Base-by-base conservation (phyloP, 495 filamentous ascomycete species). In the Hyaloscypha bicolor region DNA sequence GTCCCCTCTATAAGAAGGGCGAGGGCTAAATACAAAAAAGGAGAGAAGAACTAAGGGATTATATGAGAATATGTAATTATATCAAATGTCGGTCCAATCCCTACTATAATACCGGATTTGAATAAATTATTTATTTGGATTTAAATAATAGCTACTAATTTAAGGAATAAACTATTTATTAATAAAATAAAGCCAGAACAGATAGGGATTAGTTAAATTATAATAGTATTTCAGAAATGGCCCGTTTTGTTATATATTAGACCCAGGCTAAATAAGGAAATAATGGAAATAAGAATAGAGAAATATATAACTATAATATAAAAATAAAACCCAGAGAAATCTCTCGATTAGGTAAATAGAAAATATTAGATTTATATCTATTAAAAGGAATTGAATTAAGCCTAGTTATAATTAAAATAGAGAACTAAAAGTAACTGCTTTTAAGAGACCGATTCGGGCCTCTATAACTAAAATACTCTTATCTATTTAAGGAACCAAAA, bases 161-260 rank as follows among this genome's bases (percentile, higher is more conserved):
- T 14, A 53, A 53, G 51, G 19, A 25, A 53, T 25, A 14, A 53
- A n/a, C 16, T 25, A 53, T 53, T 25, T 53, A 25, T 53, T 25
- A 25, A 6, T 53, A 25, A 37, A 37, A 37, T 25, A 25, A 53
- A 53, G 16, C 22, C 51, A 53, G 51, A 53, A 19, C 6, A 25
- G 22, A 53, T 53, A 53, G 51, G 51, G 51, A 25, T 53, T 25
- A 25, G 16, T 25, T n/a, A 25, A 53, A 25, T 53, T 53, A 25
- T 53, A 25, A 25, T 53, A 25, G 16, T 53, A 25, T 53, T 53
- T 14, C 51, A 53, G 51, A 53, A 25, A 53, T 53, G 51, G 51
- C 22, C 51, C 6, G 16, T 53, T 19, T 19, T 53, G 19, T 53
- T 53, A n/a, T 53, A 25, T 53, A 25, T 14, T 25, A 53, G 51